These are phyloP conservation scores for Diddensiella transvaalensis DNA, from an alignment of 805 yeast species.

Conservation along the genomic window DNA sequence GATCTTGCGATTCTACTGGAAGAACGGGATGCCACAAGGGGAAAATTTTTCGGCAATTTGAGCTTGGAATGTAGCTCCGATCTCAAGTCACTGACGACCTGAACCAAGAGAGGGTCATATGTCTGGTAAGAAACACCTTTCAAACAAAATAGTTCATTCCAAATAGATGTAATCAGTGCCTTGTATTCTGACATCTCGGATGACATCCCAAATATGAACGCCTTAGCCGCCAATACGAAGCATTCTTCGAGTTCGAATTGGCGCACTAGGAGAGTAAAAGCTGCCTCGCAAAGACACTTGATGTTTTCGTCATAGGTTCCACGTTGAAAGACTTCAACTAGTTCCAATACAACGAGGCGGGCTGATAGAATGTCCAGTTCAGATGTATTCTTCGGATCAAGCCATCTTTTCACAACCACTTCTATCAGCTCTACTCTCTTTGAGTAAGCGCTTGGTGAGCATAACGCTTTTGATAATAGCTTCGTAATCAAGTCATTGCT, in stretches of 20 bases:
- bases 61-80: background rate
- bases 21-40: conserved; percentile 2
- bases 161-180: background rate
- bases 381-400: background rate
- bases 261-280: background rate
- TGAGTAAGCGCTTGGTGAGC: background rate
- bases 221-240: background rate
- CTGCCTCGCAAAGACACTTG: background rate
- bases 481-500: background rate
- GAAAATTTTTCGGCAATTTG: conserved; percentile 3
- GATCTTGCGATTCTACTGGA: background rate
- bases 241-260: background rate
- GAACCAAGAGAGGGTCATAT: background rate
- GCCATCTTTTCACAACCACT: background rate
- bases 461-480: background rate
- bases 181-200: background rate
- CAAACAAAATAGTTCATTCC: background rate
- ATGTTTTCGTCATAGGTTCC: background rate
- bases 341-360: background rate
- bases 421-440: background rate
- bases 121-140: conserved; percentile 2
- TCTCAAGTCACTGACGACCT: background rate
- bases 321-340: background rate
- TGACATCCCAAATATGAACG: background rate
- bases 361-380: background rate